Evolutionary conservation across 2,329 filamentous ascomycete genomes (phyloP).

Genomic region (Massarina eburnea): DNA sequence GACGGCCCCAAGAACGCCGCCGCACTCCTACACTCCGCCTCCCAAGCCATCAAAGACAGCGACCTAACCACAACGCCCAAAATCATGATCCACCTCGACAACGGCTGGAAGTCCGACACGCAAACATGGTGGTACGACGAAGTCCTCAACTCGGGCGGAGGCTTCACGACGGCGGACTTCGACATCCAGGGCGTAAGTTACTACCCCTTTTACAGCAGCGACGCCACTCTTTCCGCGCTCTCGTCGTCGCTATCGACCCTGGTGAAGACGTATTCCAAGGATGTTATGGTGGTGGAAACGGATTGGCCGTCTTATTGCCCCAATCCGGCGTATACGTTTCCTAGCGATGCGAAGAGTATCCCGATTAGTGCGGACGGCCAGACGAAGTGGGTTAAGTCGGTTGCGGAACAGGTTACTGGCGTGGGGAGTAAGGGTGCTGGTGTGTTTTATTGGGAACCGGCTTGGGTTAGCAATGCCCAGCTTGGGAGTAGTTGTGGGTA

Average conservation of each 20-base stretch:
- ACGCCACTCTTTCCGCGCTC: conserved; percentile 61
- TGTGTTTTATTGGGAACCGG: conserved; percentile 74
- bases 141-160: conserved; percentile 48
- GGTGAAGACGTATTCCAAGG: conserved; percentile 63
- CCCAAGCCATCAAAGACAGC: conserved; percentile 66
- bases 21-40: conserved; percentile 63
- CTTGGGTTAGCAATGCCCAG: conserved; percentile 66
- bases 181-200: conserved; percentile 74
- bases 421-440: conserved; percentile 57
- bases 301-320: conserved; percentile 70
- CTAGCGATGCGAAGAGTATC: conserved; percentile 60
- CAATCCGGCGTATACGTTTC: conserved; percentile 60
- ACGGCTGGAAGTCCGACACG: conserved; percentile 70
- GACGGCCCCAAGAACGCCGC: conserved; percentile 59
- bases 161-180: conserved; percentile 58
- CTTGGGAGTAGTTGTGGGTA: conserved; percentile 67
- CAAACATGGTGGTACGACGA: conserved; percentile 68
- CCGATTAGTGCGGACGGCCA: conserved; percentile 67
- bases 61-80: conserved; percentile 59
- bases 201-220: conserved; percentile 69
- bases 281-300: conserved; percentile 69
- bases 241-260: conserved; percentile 60
- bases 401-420: conserved; percentile 59
- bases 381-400: conserved; percentile 60
- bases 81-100: conserved; percentile 75